Evolutionary conservation across 768 basidiomycete genomes (phyloP).

Genomic region (Amanita subjunquillea): DNA sequence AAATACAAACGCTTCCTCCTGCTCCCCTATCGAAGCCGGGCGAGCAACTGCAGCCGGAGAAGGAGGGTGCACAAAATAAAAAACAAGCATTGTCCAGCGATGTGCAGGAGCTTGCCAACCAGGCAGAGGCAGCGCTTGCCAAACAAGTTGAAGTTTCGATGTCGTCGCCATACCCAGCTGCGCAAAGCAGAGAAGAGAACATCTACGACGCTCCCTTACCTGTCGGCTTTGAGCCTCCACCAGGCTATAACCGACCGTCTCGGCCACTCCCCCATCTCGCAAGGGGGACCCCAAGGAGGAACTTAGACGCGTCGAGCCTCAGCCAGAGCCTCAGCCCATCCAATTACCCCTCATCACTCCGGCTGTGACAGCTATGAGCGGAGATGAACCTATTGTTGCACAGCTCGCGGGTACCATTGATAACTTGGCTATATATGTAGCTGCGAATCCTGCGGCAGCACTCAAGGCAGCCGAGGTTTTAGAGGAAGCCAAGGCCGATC

Average conservation of each 20-base stretch:
- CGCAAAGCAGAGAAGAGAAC: conserved; percentile 14
- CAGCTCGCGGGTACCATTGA: conserved; percentile 93
- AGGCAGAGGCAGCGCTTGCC: conserved; percentile 65
- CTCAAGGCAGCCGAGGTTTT: conserved; percentile 66
- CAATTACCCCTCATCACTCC: conserved; percentile 75
- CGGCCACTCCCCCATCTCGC: conserved; percentile 36
- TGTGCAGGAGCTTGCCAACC: conserved; percentile 52
- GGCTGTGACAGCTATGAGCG: conserved; percentile 55
- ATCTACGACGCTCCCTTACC: conserved; percentile 71
- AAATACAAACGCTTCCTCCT: conserved; percentile 29
- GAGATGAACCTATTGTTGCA: conserved; percentile 84
- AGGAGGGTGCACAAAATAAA: conserved; percentile 35
- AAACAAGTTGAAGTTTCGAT: conserved; percentile 24
- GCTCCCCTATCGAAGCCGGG: conserved; percentile 1
- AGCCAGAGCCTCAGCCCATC: conserved; percentile 19
- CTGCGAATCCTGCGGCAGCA: conserved; percentile 57
- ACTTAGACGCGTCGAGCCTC: conserved; percentile 15
- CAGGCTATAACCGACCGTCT: conserved; percentile 63
- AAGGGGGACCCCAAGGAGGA: conserved; percentile 20
- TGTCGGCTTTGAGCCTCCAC: conserved; percentile 91
- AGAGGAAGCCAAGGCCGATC: conserved; percentile 70
- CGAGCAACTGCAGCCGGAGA: conserved; percentile 14
- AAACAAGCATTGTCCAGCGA: conserved; percentile 48
- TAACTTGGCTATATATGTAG: conserved; percentile 76
- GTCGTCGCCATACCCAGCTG: conserved; percentile 15